phyloP scores from a whole-genome alignment of 1,284 basidiomycete genomes.

The Apiotrichum veenhuisii region DNA sequence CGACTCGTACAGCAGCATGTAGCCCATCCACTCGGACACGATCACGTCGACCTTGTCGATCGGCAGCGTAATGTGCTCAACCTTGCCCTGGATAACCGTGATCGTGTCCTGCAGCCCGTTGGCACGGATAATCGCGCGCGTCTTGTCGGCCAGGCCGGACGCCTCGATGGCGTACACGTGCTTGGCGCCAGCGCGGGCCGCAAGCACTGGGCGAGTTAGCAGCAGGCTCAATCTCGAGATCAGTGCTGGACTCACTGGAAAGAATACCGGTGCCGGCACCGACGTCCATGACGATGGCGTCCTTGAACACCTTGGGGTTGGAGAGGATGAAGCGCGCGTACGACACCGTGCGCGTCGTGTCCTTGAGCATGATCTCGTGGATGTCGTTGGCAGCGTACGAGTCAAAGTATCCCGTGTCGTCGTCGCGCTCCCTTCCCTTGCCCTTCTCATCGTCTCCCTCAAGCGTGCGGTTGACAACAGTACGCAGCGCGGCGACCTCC shows the following conservation, averaged over 20 bases:
- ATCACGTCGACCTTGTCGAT: slow-evolving; percentile 87
- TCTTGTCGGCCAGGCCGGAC: slow-evolving; percentile 77
- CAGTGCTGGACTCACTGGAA: slow-evolving; percentile 52
- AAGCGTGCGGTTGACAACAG: slow-evolving; percentile 32
- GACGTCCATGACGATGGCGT: slow-evolving; percentile 86
- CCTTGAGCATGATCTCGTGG: slow-evolving; percentile 63
- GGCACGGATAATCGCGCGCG: slow-evolving; percentile 70
- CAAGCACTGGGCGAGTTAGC: slow-evolving; percentile 59
- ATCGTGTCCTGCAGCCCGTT: slow-evolving; percentile 76
- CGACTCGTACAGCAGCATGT: slow-evolving; percentile 86
- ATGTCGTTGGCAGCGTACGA: slow-evolving; percentile 80
- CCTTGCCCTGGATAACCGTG: slow-evolving; percentile 81
- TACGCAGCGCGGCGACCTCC: slow-evolving; percentile 33
- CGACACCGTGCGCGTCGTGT: slow-evolving; percentile 86
- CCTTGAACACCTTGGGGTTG: slow-evolving; percentile 78
- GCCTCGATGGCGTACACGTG: slow-evolving; percentile 93
- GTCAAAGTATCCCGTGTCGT: slow-evolving; percentile 92
- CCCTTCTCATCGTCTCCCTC: slow-evolving; percentile 21
- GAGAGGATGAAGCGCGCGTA: slow-evolving; percentile 88
- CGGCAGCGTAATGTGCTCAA: slow-evolving; percentile 71
- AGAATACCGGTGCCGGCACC: slow-evolving; percentile 93
- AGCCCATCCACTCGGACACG: slow-evolving; percentile 96
- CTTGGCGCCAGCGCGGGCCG: slow-evolving; percentile 85
- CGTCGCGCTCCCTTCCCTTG: slow-evolving; percentile 57
- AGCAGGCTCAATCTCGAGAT: too few species aligned